A percentile compares a stretch with the other conserved stretches of the same genome.
Evolutionary conservation across 1,284 basidiomycete genomes (phyloP).

Genomic region (Marasmius sp.): DNA sequence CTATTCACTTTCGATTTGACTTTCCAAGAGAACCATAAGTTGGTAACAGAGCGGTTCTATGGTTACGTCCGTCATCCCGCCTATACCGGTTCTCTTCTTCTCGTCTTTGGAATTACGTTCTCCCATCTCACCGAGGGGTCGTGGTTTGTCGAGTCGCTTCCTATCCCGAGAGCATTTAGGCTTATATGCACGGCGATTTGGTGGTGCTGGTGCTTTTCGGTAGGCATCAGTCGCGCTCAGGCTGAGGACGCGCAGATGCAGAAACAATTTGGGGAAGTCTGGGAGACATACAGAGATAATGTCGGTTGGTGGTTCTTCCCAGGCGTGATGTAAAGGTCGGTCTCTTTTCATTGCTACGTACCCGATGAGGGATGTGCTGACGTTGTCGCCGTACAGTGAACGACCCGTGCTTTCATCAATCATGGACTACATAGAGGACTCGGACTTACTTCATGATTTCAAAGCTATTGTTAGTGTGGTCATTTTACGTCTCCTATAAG

Average conservation of each 20-base stretch:
- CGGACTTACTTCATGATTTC: too few relatives aligned
- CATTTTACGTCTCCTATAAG: too few relatives aligned
- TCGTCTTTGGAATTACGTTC: slow-evolving; percentile 13
- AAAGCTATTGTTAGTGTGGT: too few relatives aligned
- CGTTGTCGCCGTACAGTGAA: background rate
- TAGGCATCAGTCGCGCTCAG: slow-evolving; percentile 47
- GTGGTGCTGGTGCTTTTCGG: slow-evolving; percentile 53
- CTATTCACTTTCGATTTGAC: slow-evolving; percentile 20
- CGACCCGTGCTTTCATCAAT: background rate
- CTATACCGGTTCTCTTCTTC: slow-evolving; percentile 17
- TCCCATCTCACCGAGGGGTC: slow-evolving; percentile 46
- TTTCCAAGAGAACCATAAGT: slow-evolving; percentile 13
- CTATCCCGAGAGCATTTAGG: slow-evolving; percentile 17
- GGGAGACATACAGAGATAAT: slow-evolving; percentile 48
- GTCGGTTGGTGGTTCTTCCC: slow-evolving; percentile 61
- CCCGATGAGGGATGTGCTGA: background rate
- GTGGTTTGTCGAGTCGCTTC: slow-evolving; percentile 52
- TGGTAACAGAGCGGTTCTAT: slow-evolving; percentile 16
- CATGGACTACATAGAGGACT: too few relatives aligned
- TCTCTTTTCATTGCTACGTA: background rate
- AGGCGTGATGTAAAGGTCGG: slow-evolving; percentile 27
- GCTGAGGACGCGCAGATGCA: slow-evolving; percentile 56
- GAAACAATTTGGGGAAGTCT: slow-evolving; percentile 48
- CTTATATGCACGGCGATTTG: slow-evolving; percentile 31
- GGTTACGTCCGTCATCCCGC: slow-evolving; percentile 16